These are phyloP conservation scores for Tetracladium setigerum DNA, from an alignment of 495 filamentous ascomycete species.

Conservation along the genomic window DNA sequence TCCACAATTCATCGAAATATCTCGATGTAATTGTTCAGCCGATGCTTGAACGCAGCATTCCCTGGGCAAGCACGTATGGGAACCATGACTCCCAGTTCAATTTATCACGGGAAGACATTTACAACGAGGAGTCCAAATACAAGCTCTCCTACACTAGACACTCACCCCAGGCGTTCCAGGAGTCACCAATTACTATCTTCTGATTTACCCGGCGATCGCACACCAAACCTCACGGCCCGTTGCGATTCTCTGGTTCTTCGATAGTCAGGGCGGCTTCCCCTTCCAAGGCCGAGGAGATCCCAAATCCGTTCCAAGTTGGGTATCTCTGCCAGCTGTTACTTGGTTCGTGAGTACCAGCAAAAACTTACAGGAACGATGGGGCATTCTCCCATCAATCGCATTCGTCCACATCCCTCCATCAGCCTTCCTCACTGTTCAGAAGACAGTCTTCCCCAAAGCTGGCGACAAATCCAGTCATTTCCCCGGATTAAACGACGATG, in stretches of 20 bases:
- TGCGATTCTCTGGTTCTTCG: conserved; percentile 70
- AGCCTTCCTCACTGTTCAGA: conserved; percentile 46
- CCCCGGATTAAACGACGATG: conserved; percentile 62
- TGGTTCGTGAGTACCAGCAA: conserved; percentile 52
- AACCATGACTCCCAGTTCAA: conserved; percentile 66
- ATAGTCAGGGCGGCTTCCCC: conserved; percentile 53
- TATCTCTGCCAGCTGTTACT: conserved; percentile 38
- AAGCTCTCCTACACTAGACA: conserved; percentile 46
- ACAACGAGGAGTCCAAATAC: conserved; percentile 45
- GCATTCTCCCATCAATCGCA: conserved; percentile 51
- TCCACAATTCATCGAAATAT: conserved; percentile 50
- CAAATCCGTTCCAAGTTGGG: conserved; percentile 33
- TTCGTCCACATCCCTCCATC: conserved; percentile 68
- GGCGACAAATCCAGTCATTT: conserved; percentile 27
- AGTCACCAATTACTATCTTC: conserved; percentile 65
- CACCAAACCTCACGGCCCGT: conserved; percentile 27
- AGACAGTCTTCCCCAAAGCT: conserved; percentile 18
- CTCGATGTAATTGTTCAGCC: conserved; percentile 55
- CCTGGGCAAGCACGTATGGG: conserved; percentile 66
- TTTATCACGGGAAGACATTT: conserved; percentile 44
- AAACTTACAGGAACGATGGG: conserved; percentile 33
- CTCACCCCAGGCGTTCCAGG: conserved; percentile 41
- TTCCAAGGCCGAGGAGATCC: conserved; percentile 32
- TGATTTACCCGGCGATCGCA: conserved; percentile 32
- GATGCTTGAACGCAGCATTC: conserved; percentile 39